Conservation (phyloP, 495 filamentous ascomycete species). For the Hyaloscypha hepaticicola region DNA sequence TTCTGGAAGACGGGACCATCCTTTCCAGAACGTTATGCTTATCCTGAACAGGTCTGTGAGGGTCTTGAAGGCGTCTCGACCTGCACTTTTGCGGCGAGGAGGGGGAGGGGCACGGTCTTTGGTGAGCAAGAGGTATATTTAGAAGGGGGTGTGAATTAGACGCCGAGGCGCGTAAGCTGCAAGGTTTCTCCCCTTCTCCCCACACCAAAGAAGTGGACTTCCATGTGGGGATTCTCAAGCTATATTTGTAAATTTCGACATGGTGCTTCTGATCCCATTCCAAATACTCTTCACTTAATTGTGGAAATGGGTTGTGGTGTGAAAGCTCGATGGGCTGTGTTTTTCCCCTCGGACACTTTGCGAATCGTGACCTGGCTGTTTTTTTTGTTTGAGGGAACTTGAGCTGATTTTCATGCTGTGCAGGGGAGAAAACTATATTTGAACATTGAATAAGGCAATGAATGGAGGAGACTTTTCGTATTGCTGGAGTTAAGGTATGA, state of each 20-base stretch:
- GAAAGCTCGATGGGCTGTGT: neutral
- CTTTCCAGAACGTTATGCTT: constrained; percentile 11
- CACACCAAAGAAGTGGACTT: neutral
- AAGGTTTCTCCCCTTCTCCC: neutral
- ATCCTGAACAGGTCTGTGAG: neutral
- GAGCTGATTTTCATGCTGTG: neutral
- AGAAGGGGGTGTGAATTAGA: constrained; percentile 6
- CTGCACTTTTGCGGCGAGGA: neutral
- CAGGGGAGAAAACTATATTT: neutral
- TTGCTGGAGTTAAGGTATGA: neutral
- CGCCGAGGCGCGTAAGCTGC: constrained; percentile 21
- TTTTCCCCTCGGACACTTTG: neutral
- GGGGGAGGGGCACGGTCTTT: no score
- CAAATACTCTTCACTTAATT: constrained; percentile 10
- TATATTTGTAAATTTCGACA: constrained; percentile 13
- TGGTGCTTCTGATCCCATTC: neutral
- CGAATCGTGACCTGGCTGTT: neutral
- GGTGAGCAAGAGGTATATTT: constrained; percentile 8
- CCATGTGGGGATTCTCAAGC: neutral
- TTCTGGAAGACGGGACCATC: constrained; percentile 12
- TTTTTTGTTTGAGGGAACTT: neutral
- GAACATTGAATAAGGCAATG: no score
- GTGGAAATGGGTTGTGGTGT: neutral
- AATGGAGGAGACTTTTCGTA: neutral
- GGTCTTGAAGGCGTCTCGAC: neutral